Evolutionary conservation across 1,284 basidiomycete genomes (phyloP), one percentile per base, ranked within the genome.

Genomic region (Psilocybe mexicana): DNA sequence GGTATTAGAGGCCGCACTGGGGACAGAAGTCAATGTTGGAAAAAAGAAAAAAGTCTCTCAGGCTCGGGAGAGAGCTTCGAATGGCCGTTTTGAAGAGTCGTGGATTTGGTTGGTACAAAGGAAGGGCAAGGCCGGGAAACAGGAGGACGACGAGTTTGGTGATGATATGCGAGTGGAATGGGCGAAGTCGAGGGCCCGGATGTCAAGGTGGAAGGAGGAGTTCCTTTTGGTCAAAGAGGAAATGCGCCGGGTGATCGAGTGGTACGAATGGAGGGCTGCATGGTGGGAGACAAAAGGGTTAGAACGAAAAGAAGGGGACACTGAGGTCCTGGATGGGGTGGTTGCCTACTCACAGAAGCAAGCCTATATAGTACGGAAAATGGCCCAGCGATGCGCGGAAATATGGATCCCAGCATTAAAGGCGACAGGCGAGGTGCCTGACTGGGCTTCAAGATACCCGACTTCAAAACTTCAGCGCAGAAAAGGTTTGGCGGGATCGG

Each of bases 201-300:
- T 42, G 30, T 24, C 18, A n/a, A 35, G 55, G 12, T 64, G 61
- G 63, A 2, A 53, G 52, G 48, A 56, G 26, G 48, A 65, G 35
- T 54, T 59, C 11, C 23, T 33, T 6, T 35, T 65, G 1, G 30
- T 57, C 2, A 25, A 51, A 11, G 61, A 64, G 33, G 60, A 64
- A 28, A 63, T 62, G 64, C 48, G 48, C 2, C 23, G 59, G 6
- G 52, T 58, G 0, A 5, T 63, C 6, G n/a, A 12, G 25, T 64
- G 48, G 46, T 52, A 46, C 33, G 45, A 56, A n/a, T 63, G 61
- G 61, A 59, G 51, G 38, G 45, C 53, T 1, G 4, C n/a, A 2
- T 63, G 52, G 60, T 62, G 57, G 62, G 43, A 46, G 10, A 7
- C 35, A 7, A 42, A 36, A n/a, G 52, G 2, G 25, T 45, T 12